phyloP scores from a whole-genome alignment of 2,329 filamentous ascomycete species.

The Xylariaceae sp. region DNA sequence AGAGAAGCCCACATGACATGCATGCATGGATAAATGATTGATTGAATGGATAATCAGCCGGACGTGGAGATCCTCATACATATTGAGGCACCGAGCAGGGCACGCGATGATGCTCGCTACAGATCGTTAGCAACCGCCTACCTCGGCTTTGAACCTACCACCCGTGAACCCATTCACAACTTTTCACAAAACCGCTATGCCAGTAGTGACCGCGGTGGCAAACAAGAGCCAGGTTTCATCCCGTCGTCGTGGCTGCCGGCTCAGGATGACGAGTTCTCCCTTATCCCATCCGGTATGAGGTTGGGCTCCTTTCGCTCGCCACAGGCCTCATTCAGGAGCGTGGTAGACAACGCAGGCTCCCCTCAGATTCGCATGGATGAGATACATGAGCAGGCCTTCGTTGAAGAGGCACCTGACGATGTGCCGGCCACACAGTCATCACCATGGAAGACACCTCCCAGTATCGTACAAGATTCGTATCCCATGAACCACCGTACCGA shows the following conservation, averaged over 20 bases:
- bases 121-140: slow-evolving; percentile 48
- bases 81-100: slow-evolving; percentile 46
- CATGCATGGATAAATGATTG: slow-evolving; percentile 3
- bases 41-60: slow-evolving; percentile 25
- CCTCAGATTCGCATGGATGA: slow-evolving; percentile 27
- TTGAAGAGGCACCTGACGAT: slow-evolving; percentile 1
- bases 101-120: slow-evolving; percentile 45
- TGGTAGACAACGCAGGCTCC: slow-evolving; percentile 38
- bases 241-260: background rate
- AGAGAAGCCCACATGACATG: slow-evolving; percentile 13
- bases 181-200: background rate
- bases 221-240: background rate
- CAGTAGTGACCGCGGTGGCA: background rate
- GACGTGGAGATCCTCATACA: slow-evolving; percentile 53
- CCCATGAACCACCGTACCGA: slow-evolving; percentile 33
- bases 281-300: slow-evolving; percentile 10
- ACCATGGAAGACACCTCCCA: slow-evolving; percentile 42
- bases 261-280: slow-evolving; percentile 9
- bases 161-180: background rate
- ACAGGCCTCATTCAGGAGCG: slow-evolving; percentile 42
- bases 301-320: slow-evolving; percentile 24
- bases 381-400: background rate
- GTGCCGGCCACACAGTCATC: slow-evolving; percentile 27
- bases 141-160: slow-evolving; percentile 37
- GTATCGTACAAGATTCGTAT: slow-evolving; percentile 52